Percentiles rank a stretch among this genome's conserved stretches.
Conservation (phyloP, 257 asterid genomes). For the Nicotiana benthamiana region DNA sequence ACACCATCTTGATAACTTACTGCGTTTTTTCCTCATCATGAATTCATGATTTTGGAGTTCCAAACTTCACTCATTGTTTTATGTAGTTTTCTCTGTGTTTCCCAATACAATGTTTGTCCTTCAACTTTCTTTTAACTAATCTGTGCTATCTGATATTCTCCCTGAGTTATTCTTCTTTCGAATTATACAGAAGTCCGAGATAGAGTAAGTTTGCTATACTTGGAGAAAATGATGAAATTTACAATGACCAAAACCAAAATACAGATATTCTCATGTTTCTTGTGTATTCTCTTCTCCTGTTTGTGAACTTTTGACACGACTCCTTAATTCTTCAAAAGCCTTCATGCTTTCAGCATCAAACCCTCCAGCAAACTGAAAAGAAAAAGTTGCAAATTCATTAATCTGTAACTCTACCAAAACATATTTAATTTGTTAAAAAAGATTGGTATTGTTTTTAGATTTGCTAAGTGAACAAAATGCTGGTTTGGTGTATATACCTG, state of each 20-base stretch:
- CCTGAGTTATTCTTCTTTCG: not conserved
- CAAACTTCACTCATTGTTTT: not conserved
- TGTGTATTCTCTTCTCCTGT: constrained; percentile 37
- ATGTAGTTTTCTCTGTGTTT: not conserved
- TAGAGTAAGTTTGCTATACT: constrained; percentile 17
- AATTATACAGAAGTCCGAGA: constrained; percentile 13
- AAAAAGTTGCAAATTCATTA: not conserved
- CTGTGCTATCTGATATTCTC: constrained; percentile 2
- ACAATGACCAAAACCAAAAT: constrained; percentile 9
- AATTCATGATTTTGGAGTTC: not conserved
- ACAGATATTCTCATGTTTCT: constrained; percentile 23
- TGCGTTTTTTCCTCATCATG: not conserved
- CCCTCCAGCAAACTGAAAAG: constrained; percentile 91
- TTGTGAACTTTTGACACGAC: constrained; percentile 44
- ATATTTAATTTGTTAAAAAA: no score
- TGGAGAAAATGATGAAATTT: constrained; percentile 27
- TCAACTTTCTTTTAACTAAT: not conserved
- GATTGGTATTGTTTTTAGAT: no score
- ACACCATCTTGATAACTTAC: not conserved
- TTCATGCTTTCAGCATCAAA: constrained; percentile 97
- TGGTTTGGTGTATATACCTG: constrained; percentile 40
- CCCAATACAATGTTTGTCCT: not conserved
- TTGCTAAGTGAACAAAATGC: not conserved
- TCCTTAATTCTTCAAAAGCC: constrained; percentile 92
- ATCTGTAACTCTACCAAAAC: not conserved